Base-by-base conservation (phyloP, 129 eudicot genomes). In the Artemisia tridentata region DNA sequence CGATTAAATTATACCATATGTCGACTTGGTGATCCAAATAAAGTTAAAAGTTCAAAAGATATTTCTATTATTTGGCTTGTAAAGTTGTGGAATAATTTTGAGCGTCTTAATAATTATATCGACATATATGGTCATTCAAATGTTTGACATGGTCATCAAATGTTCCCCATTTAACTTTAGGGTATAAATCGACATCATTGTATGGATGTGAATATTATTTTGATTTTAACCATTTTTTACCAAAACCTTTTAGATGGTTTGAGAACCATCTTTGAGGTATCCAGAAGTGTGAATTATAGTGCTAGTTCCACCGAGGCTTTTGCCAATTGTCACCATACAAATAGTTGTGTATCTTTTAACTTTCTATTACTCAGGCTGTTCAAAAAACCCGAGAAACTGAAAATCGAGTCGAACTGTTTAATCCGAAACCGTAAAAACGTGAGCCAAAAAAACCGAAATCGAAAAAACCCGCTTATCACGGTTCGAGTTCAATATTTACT, bases 251-350 rank as follows among this genome's bases (percentile, higher is more conserved):
- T 52, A 17, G 81, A 77, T 63, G 66, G 51, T 70, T 23, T 70
- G 71, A 77, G 71, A 77, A 70, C 64, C 60, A 63, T 43, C 51
- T 52, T 34, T 63, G 72, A 70, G 64, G 45, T 19, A 23, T 11
- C 65, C 45, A 21, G 41, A 69, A 53, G 65, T 60, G 38, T 61
- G 65, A 41, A 69, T 15, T 68, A 25, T 34, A 16, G 38, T 70
- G 55, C 23, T 41, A n/a, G 20, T 14, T 19, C 7, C 7, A 34
- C 14, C 5, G 41, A 65, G 48, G 6, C 21, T 45, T 66, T 14
- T 56, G 21, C 11, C 29, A 4, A 29, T 29, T 4, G 34, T 29
- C 34, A 72, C 5, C 51, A 57, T 45, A 65, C 16, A 43, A n/a
- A 13, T 19, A 19, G 23, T 63, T 61, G 16, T 34, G 54, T 61